Conservation (phyloP, 108 stramenopile species). For the Aurantiochytrium sp. region DNA sequence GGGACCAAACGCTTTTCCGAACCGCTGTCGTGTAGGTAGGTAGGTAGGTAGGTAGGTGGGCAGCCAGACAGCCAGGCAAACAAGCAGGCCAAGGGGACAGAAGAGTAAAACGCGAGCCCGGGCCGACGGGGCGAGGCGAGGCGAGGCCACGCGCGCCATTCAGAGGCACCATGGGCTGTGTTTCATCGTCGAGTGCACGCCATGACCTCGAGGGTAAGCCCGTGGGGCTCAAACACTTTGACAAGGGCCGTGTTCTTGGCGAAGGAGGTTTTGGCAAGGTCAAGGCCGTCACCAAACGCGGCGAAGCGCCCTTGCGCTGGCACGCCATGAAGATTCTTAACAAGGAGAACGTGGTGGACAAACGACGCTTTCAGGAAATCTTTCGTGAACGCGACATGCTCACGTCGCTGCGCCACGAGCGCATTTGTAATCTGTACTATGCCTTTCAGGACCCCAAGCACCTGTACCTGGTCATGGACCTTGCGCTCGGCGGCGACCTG, state of each 20-base stretch:
- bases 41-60: no score
- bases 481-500: constrained; percentile 18
- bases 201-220: neutral
- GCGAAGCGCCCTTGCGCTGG: neutral
- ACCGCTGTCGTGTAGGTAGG: no score
- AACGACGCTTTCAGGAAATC: neutral
- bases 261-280: constrained; percentile 8
- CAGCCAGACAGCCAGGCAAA: no score
- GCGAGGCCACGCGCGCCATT: no score
- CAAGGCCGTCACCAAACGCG: neutral
- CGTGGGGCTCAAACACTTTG: neutral
- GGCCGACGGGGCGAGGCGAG: no score
- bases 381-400: constrained; percentile 17
- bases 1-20: no score
- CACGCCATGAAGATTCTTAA: neutral
- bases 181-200: neutral
- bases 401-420: neutral
- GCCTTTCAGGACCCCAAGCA: constrained; percentile 21
- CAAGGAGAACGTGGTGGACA: neutral
- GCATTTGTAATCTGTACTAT: constrained; percentile 23
- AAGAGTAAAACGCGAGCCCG: no score
- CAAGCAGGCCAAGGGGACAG: no score
- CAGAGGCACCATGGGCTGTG: neutral
- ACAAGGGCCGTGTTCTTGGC: neutral
- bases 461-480: constrained; percentile 21